phyloP scores from a whole-genome alignment of 768 basidiomycete genomes.

The Trametes coccinea region DNA sequence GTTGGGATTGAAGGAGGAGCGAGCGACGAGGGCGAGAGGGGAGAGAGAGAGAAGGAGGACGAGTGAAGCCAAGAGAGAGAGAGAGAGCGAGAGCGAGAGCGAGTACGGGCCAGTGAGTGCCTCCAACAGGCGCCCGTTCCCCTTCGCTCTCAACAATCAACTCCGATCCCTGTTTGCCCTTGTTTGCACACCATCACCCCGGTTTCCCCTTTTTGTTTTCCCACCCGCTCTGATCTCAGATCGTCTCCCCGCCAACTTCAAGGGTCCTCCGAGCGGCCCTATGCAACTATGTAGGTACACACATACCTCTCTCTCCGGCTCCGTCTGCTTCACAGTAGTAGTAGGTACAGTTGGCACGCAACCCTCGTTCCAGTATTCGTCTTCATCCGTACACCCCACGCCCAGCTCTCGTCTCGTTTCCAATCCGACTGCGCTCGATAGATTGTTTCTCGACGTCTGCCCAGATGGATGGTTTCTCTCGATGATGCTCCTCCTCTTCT shows the following conservation, averaged over 20 bases:
- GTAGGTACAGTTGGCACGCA: too few relatives aligned
- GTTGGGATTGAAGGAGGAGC: conserved; percentile 20
- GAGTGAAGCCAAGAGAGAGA: conserved; percentile 15
- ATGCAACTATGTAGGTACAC: too few relatives aligned
- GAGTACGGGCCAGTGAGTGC: conserved; percentile 13
- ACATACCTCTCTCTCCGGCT: neutral
- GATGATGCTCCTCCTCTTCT: neutral
- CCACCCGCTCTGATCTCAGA: conserved; percentile 13
- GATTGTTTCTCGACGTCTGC: neutral
- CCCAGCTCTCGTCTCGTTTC: neutral
- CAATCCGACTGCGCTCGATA: neutral
- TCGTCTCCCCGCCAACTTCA: conserved; percentile 3
- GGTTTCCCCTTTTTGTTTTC: conserved; percentile 11
- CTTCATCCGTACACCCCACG: too few relatives aligned
- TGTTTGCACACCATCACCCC: conserved; percentile 20
- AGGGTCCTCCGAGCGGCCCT: neutral
- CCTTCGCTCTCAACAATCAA: conserved; percentile 21
- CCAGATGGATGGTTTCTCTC: neutral
- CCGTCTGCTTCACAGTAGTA: neutral
- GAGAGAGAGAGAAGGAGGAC: conserved; percentile 15
- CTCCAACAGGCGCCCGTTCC: conserved; percentile 15
- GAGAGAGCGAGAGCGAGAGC: conserved; percentile 9
- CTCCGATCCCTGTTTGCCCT: conserved; percentile 18
- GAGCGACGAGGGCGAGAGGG: conserved; percentile 10
- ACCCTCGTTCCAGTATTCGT: too few relatives aligned